Conservation (phyloP, 495 filamentous ascomycete species). For the Daldinia childiae region DNA sequence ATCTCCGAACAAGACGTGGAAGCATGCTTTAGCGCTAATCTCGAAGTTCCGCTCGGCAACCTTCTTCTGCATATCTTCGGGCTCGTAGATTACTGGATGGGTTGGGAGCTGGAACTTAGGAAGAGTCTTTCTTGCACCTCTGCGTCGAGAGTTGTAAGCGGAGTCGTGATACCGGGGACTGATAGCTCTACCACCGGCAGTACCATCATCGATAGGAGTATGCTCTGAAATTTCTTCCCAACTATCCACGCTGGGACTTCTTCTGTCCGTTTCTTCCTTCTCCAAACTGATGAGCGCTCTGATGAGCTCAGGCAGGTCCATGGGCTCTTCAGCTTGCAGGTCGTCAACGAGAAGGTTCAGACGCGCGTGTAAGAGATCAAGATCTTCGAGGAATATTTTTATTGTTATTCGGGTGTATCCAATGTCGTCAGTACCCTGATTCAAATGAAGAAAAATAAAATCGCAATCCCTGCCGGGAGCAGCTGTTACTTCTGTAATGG, state of each 20-base stretch:
- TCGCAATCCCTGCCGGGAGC: slow-evolving; percentile 91
- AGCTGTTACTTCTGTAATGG: slow-evolving; percentile 86
- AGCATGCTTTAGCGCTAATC: slow-evolving; percentile 89
- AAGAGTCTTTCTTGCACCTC: slow-evolving; percentile 61
- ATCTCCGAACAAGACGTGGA: slow-evolving; percentile 96
- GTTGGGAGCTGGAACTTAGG: slow-evolving; percentile 86
- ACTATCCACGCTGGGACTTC: slow-evolving; percentile 82
- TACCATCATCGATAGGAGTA: slow-evolving; percentile 69
- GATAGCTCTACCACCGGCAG: slow-evolving; percentile 53
- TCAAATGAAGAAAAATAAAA: slow-evolving; percentile 88
- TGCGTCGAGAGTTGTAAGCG: slow-evolving; percentile 67
- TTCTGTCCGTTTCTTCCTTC: slow-evolving; percentile 62
- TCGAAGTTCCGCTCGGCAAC: slow-evolving; percentile 82
- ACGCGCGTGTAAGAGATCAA: slow-evolving; percentile 81
- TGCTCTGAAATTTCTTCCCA: slow-evolving; percentile 86
- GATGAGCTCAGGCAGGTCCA: slow-evolving; percentile 62
- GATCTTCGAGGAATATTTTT: slow-evolving; percentile 90
- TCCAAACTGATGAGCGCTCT: slow-evolving; percentile 65
- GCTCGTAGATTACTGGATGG: slow-evolving; percentile 82
- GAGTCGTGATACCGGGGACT: slow-evolving; percentile 61
- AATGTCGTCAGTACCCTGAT: slow-evolving; percentile 65
- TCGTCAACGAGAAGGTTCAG: slow-evolving; percentile 85
- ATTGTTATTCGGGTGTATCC: slow-evolving; percentile 79
- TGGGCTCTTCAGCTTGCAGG: slow-evolving; percentile 69
- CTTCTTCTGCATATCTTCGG: slow-evolving; percentile 75